Evolutionary conservation across 179 eudicot genomes (phyloP), one percentile per base, ranked within the genome.

Genomic region (Silene coronaria): DNA sequence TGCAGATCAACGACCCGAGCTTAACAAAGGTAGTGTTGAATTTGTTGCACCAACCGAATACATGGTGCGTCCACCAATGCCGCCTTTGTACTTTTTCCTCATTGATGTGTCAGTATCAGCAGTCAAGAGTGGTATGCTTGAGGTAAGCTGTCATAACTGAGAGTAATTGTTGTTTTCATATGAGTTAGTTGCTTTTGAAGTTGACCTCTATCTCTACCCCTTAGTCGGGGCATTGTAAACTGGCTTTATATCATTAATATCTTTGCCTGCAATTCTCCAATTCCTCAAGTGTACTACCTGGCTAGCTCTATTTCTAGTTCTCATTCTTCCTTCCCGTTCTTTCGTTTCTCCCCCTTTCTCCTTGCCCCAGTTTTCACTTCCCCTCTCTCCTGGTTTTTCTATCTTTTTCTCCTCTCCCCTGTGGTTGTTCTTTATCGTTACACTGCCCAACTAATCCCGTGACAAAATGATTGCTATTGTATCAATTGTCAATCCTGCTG

Each of bases 61-160:
- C 75, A 95, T 95, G 99, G 97, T 95, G 86, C 99, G 99, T 65
- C 97, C 99, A 53, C 99, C 99, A 30, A 92, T 95, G 99, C 99
- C 99, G 4, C 97, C 99, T 38, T 75, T 90, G 51, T 92, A 87
- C 81, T 92, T 95, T 80, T 95, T 95, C 84, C 89, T 95, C 82
- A 95, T 95, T 17, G 99, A 95, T 73, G 99, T 92, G 65, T 92
- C 99, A 58, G 78, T 86, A 70, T 90, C 96, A 72, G 97, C 99
- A 8, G 93, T 89, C 57, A 86, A 84, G 85, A 95, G 97, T 84
- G 99, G 99, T 76, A 89, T 92, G 96, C 89, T 95, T 86, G 95
- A 95, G 99, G 99, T 95, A 93, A 84, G 86, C 74, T n/a, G 55
- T 76, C 69, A 77, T 62, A 16, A 24, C 64, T 63, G 28, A 36